phyloP scores from a whole-genome alignment of 768 basidiomycete genomes.

The Auriscalpium orientale region DNA sequence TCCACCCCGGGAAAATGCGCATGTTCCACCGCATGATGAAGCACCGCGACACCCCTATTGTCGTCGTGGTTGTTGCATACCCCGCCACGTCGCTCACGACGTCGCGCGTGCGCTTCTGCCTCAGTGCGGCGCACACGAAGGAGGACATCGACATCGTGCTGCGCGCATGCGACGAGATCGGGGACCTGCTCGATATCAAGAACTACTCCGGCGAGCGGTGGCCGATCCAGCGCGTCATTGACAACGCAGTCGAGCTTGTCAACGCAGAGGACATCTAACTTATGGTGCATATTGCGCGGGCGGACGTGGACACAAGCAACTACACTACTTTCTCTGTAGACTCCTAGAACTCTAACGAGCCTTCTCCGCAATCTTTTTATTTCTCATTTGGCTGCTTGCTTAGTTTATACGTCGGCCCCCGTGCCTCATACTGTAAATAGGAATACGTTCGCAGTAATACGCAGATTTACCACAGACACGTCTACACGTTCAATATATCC shows the following conservation, averaged over 20 bases:
- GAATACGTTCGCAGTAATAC: too few species aligned
- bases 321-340: too few species aligned
- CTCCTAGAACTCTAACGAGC: too few species aligned
- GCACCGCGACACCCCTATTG: constrained; percentile 64
- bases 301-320: too few species aligned
- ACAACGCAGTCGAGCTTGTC: constrained; percentile 70
- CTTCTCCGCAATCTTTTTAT: too few species aligned
- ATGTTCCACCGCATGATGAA: constrained; percentile 89
- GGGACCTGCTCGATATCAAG: constrained; percentile 85
- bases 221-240: constrained; percentile 67
- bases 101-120: constrained; percentile 85
- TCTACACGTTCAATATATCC: too few species aligned
- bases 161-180: constrained; percentile 85
- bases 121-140: constrained; percentile 94
- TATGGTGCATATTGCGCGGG: too few species aligned
- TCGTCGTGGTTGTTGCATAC: constrained; percentile 87
- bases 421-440: too few species aligned
- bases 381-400: too few species aligned
- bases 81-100: constrained; percentile 87
- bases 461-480: too few species aligned
- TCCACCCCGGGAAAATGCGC: constrained; percentile 91
- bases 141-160: constrained; percentile 87
- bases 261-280: constrained; percentile 23
- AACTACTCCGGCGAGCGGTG: constrained; percentile 68
- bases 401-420: too few species aligned